These are phyloP conservation scores for Kwoniella dejecticola DNA, from an alignment of 768 basidiomycete genomes.

Conservation along the genomic window DNA sequence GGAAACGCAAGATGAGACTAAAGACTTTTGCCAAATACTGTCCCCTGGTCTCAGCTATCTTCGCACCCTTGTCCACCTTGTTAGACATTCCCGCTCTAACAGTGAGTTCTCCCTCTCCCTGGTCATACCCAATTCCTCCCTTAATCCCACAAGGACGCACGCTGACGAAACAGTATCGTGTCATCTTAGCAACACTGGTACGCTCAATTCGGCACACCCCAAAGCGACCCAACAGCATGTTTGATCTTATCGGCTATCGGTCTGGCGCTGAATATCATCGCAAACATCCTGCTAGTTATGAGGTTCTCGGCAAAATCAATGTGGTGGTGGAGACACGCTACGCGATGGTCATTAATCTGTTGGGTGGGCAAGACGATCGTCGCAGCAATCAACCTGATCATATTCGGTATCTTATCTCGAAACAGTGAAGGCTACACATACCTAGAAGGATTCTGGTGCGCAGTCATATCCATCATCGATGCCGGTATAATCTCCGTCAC, in stretches of 20 bases:
- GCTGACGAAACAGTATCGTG: no score
- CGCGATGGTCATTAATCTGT: conserved; percentile 42
- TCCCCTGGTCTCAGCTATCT: conserved; percentile 53
- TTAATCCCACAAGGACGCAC: no score
- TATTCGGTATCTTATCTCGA: conserved; percentile 38
- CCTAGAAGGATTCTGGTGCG: conserved; percentile 47
- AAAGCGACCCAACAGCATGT: conserved; percentile 48
- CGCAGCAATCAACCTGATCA: conserved; percentile 48
- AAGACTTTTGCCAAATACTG: conserved; percentile 36
- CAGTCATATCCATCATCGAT: conserved; percentile 36
- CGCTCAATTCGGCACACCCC: conserved; percentile 30
- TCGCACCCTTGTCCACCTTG: conserved; percentile 56
- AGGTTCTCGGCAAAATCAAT: conserved; percentile 48
- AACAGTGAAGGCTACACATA: conserved; percentile 36
- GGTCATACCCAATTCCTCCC: no score
- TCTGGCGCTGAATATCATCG: conserved; percentile 52
- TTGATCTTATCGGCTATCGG: conserved; percentile 43
- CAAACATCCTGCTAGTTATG: conserved; percentile 53
- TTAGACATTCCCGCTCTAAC: conserved; percentile 56
- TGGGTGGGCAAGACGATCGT: conserved; percentile 55
- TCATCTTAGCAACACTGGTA: conserved; percentile 55
- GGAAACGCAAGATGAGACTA: neutral
- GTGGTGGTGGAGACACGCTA: conserved; percentile 40
- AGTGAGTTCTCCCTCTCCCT: conserved; percentile 27
- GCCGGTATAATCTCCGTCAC: conserved; percentile 43